Evolutionary conservation across 805 yeast species (phyloP).

Genomic region (Helenozyma baotianmanensis): DNA sequence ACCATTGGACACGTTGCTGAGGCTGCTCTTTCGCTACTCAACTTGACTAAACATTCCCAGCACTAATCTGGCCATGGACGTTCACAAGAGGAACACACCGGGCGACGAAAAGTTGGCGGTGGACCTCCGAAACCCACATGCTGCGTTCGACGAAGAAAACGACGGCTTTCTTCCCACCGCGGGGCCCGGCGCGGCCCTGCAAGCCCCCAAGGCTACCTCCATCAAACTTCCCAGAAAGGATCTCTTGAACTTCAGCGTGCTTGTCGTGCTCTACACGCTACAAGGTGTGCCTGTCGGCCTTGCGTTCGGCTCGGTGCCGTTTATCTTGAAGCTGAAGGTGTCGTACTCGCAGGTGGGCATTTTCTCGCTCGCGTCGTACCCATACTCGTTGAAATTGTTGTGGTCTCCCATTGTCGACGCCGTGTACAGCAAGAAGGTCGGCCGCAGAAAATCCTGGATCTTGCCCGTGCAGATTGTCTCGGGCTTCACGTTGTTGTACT

Average conservation of each 20-base stretch:
- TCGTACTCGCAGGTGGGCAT: slow-evolving; percentile 87
- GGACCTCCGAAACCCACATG: slow-evolving; percentile 6
- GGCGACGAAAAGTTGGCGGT: slow-evolving; percentile 5
- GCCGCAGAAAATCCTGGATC: slow-evolving; percentile 91
- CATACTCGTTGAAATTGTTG: slow-evolving; percentile 83
- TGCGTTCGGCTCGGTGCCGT: slow-evolving; percentile 93
- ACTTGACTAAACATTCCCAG: no score
- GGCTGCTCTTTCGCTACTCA: no score
- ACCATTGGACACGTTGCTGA: no score
- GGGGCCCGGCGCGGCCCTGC: slow-evolving; percentile 10
- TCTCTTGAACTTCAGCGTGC: slow-evolving; percentile 46
- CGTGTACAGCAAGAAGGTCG: slow-evolving; percentile 57
- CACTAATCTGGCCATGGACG: slow-evolving; percentile 8
- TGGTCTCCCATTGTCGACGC: slow-evolving; percentile 98
- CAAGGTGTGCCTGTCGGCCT: slow-evolving; percentile 98
- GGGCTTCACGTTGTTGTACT: slow-evolving; percentile 56
- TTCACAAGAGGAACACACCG: slow-evolving; percentile 10
- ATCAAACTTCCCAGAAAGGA: slow-evolving; percentile 7
- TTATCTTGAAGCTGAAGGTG: slow-evolving; percentile 74
- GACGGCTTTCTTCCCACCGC: slow-evolving; percentile 35
- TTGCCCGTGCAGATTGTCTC: slow-evolving; percentile 86
- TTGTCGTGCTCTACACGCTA: slow-evolving; percentile 70
- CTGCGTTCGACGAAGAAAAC: slow-evolving; percentile 27
- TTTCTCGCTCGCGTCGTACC: slow-evolving; percentile 89
- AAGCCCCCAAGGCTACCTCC: background rate